Evolutionary conservation across 1,284 basidiomycete species (phyloP).

Genomic region (Cutaneotrichosporon sp.): DNA sequence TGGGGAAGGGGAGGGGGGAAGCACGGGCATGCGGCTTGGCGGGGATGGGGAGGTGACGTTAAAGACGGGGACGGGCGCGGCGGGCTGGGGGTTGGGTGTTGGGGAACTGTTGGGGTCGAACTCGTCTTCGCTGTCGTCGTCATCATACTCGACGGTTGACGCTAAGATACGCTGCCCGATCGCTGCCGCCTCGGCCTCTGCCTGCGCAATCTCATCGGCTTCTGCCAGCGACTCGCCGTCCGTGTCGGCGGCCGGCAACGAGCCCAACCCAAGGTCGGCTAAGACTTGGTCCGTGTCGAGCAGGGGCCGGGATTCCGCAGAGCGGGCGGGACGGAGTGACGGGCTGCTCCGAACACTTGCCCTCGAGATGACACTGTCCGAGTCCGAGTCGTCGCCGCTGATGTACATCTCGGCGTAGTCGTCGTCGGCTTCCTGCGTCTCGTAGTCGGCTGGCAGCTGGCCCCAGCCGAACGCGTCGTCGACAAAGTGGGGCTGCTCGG

Average conservation of each 20-base stretch:
- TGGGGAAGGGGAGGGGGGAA: neutral
- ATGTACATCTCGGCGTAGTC: slow-evolving; percentile 2
- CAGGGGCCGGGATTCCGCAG: slow-evolving; percentile 12
- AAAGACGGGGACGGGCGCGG: slow-evolving; percentile 1
- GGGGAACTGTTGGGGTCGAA: slow-evolving; percentile 5
- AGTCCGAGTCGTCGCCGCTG: neutral
- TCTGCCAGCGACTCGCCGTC: slow-evolving; percentile 19
- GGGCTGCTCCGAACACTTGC: slow-evolving; percentile 5
- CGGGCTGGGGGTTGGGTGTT: neutral
- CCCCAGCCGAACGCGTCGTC: slow-evolving; percentile 38
- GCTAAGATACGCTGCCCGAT: slow-evolving; percentile 26
- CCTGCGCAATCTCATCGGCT: slow-evolving; percentile 18
- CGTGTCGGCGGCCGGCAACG: neutral
- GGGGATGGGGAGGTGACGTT: slow-evolving; percentile 8
- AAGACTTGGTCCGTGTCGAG: slow-evolving; percentile 15
- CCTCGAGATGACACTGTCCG: neutral
- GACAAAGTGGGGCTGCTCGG: slow-evolving; percentile 7
- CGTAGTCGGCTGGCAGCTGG: slow-evolving; percentile 44
- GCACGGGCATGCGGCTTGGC: neutral
- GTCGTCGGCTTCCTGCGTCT: slow-evolving; percentile 45
- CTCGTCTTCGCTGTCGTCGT: slow-evolving; percentile 13
- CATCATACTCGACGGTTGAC: slow-evolving; percentile 25
- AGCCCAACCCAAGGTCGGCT: slow-evolving; percentile 12
- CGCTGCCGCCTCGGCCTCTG: slow-evolving; percentile 13
- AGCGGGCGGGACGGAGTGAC: neutral